Evolutionary conservation across 148 eudicot genomes (phyloP), one percentile per base, ranked within the genome.

Genomic region (Amaranthus hypochondriacus): DNA sequence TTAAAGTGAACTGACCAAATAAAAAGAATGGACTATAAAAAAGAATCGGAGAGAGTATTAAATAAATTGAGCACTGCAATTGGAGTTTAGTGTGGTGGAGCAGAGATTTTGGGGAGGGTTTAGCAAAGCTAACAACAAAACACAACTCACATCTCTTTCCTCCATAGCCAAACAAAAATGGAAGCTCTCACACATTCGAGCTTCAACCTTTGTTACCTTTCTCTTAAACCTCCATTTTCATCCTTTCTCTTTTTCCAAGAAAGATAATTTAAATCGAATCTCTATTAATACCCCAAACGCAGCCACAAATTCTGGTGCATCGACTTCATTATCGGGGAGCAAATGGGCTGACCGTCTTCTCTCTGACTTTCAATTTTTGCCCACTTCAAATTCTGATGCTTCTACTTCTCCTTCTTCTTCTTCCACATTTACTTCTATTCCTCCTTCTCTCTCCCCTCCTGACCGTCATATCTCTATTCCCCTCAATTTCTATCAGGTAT

Each of bases 291-390:
- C 76, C 57, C 49, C 68, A 6, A 10, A 47, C 77, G 48, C 81
- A 68, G 61, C 80, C 44, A 78, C 71, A 7, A 68, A 62, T 67
- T 11, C 76, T 65, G 56, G 65, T 48, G 46, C 75, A 9, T 49
- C 80, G 8, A 62, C 80, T 61, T 79, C 77, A 62, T 83, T 79
- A 74, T 76, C 92, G 81, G 82, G 86, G 72, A 88, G 89, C 83
- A 94, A 87, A 85, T 94, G 97, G 98, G 96, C 97, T 62, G 87
- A 94, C 78, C 98, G 98, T 62, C 96, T 94, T 62, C 81, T 94
- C 80, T 62, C 97, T 64, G 98, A 94, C 83, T 94, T 94, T 86
- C 98, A 94, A 55, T 90, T 90, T 78, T 82, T 83, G 54, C 93
- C 93, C 51, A 18, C 84, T 39, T n/a, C 84, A 9, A 66, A 75